Conservation (phyloP, 257 asterid genomes). For the Capsicum baccatum region DNA sequence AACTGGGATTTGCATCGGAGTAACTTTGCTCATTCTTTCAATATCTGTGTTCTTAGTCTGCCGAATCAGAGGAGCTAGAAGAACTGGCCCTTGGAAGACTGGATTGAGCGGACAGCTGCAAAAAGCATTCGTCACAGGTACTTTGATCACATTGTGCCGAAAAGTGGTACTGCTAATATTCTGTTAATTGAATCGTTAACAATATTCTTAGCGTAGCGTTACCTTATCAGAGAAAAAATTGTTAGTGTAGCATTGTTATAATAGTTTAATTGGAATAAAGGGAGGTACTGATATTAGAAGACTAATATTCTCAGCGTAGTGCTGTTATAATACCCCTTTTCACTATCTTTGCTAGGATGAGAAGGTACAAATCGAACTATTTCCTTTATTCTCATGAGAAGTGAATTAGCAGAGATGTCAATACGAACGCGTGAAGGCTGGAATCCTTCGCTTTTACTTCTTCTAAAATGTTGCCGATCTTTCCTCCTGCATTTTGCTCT, state of each 20-base stretch:
- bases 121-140: slow-evolving; percentile 90
- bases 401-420: background rate
- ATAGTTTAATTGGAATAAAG: background rate
- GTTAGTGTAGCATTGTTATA: background rate
- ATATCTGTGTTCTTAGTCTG: slow-evolving; percentile 45
- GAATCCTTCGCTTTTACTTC: background rate
- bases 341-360: background rate
- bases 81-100: slow-evolving; percentile 82
- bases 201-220: background rate
- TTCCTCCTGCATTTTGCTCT: background rate
- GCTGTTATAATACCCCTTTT: background rate
- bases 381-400: background rate
- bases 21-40: slow-evolving; percentile 49
- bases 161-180: background rate
- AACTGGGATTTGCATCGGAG: slow-evolving; percentile 47
- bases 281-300: background rate
- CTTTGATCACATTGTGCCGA: background rate
- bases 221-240: background rate
- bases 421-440: background rate
- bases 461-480: background rate
- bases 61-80: slow-evolving; percentile 65
- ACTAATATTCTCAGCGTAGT: background rate
- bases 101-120: slow-evolving; percentile 97
- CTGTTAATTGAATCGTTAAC: background rate
- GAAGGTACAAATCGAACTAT: background rate